Evolutionary conservation across 805 yeast species (phyloP), one percentile per base, ranked within the genome.

Genomic region (Myxozyma kluyveri): DNA sequence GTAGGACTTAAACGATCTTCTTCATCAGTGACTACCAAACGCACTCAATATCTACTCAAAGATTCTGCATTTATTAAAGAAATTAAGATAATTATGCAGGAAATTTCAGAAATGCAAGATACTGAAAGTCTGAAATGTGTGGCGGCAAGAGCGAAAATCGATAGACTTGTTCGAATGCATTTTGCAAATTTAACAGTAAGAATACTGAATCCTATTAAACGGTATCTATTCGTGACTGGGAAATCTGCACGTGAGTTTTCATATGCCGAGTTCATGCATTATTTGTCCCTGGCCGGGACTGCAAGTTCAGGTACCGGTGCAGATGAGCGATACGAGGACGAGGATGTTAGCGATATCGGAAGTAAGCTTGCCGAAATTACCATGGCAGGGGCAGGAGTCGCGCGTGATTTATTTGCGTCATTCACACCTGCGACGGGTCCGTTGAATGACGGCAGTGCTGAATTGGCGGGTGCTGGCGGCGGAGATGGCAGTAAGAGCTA

Each of bases 161-260:
- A 56, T 36, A 48, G 42, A 47, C 24, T 27, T 19, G 46, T 56
- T 19, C 58, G 60, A 19, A 3, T 54, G 47, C 38, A 56, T 24
- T 56, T 56, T 41, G 55, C 57, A n/a, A 43, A 42, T n/a, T 41
- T 56, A 32, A 56, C 60, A n/a, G 59, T 52, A 14, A 47, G 42
- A 40, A 49, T 56, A 2, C 37, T 56, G 42, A 51, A 57, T 5
- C 60, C 60, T 1, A 43, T 56, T 3, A 47, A 45, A 42, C 50
- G 57, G 39, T 56, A 33, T 36, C 29, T 54, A 27, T 54, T 40
- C 27, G 59, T 54, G 7, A 47, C 56, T n/a, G 50, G 47, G 43
- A 35, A 31, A n/a, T 44, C 59, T 18, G 44, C 59, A 7, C 41
- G 40, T 21, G 41, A 48, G 26, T 51, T 54, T 26, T 44, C 55